A percentile compares a stretch with the other conserved stretches of the same genome.
phyloP scores from a whole-genome alignment of 2,329 filamentous ascomycete genomes.

The Fusarium humuli region DNA sequence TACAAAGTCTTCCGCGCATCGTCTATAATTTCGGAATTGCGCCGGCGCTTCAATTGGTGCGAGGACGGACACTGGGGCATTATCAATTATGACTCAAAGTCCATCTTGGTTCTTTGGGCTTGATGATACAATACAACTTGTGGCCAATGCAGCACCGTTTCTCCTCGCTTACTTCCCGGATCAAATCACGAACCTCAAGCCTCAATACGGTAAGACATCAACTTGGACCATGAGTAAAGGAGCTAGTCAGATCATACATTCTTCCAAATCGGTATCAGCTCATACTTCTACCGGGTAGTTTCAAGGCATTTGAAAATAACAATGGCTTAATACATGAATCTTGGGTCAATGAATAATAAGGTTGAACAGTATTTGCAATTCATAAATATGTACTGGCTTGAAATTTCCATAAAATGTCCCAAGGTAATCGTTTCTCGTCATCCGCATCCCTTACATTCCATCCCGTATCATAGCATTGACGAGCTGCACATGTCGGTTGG shows the following conservation, averaged over 20 bases:
- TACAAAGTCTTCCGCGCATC: not conserved
- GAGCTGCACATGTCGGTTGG: conserved; percentile 56
- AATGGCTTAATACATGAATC: not conserved
- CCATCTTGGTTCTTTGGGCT: too few species aligned
- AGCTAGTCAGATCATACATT: not conserved
- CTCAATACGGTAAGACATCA: not conserved
- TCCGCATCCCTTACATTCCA: conserved; percentile 41
- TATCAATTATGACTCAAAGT: not conserved
- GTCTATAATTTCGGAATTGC: not conserved
- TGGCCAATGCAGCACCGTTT: not conserved
- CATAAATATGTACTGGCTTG: not conserved
- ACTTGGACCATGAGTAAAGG: not conserved
- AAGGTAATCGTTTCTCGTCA: not conserved
- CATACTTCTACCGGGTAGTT: not conserved
- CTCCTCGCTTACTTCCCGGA: not conserved
- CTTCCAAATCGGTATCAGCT: not conserved
- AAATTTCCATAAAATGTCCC: not conserved
- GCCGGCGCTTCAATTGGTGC: too few species aligned
- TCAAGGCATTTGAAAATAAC: not conserved
- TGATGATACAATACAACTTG: not conserved
- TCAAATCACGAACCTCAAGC: too few species aligned
- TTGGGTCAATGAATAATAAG: not conserved
- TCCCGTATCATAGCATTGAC: conserved; percentile 60
- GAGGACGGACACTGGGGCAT: too few species aligned
- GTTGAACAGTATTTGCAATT: not conserved